Evolutionary conservation across 2,329 filamentous ascomycete species (phyloP).

Genomic region (Chrysoporthe austroafricana): DNA sequence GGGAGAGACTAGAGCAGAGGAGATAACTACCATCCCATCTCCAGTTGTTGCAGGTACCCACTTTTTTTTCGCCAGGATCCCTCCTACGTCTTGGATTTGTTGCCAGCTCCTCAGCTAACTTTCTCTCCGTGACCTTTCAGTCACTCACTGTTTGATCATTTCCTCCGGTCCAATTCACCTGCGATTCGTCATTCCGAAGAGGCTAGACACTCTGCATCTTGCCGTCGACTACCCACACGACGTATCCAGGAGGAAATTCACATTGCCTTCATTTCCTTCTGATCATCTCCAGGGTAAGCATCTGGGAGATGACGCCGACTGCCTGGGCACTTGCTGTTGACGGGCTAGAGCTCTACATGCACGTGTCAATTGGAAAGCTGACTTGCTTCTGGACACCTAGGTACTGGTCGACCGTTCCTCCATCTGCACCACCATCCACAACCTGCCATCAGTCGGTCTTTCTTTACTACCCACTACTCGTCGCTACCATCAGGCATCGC

Average conservation of each 20-base stretch:
- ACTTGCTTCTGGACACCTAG: neutral
- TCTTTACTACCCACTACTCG: neutral
- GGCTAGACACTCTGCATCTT: neutral
- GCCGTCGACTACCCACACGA: neutral
- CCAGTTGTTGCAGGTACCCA: neutral
- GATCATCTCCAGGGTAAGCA: neutral
- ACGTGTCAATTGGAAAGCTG: neutral
- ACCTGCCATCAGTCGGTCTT: neutral
- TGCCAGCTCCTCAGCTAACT: neutral
- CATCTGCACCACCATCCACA: neutral
- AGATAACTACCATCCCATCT: neutral
- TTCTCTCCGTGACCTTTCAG: neutral
- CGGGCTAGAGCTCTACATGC: neutral
- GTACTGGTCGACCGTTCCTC: neutral
- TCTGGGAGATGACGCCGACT: neutral
- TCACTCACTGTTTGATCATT: too few relatives aligned
- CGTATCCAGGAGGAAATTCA: neutral
- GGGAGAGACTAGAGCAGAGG: conserved; percentile 9
- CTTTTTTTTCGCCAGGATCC: neutral
- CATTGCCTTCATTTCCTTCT: neutral
- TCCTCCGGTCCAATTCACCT: neutral
- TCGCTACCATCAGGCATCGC: neutral
- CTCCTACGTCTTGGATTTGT: neutral
- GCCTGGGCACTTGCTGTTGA: neutral
- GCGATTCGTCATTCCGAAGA: neutral